Percentiles rank a stretch among this genome's conserved stretches.
phyloP scores from a whole-genome alignment of 2,329 filamentous ascomycete species.

The Xylaria sp. region DNA sequence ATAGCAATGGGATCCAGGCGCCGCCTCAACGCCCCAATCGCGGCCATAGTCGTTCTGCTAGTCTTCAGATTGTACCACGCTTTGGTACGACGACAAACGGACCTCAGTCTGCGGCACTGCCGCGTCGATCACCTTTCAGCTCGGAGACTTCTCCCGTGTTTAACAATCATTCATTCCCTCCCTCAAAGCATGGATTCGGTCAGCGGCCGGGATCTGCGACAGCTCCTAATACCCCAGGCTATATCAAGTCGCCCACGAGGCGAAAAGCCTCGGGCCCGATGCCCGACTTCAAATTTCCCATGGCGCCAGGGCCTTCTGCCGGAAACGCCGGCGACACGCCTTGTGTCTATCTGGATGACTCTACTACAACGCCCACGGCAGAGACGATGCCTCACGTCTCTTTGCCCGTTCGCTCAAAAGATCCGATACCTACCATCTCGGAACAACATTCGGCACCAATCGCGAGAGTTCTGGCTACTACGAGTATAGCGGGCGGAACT shows the following conservation, averaged over 20 bases:
- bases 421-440: constrained; percentile 55
- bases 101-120: constrained; percentile 48
- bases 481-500: constrained; percentile 76
- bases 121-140: constrained; percentile 50
- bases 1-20: constrained; percentile 49
- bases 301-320: constrained; percentile 49
- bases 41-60: constrained; percentile 78
- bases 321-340: constrained; percentile 40
- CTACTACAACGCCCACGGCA: constrained; percentile 48
- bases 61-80: constrained; percentile 74
- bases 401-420: constrained; percentile 50
- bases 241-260: constrained; percentile 47
- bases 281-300: constrained; percentile 64
- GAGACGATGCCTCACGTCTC: constrained; percentile 43
- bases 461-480: constrained; percentile 75
- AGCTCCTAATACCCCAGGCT: constrained; percentile 52
- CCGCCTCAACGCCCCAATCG: constrained; percentile 59
- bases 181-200: constrained; percentile 50
- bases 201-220: constrained; percentile 51
- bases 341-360: constrained; percentile 44
- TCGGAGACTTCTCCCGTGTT: constrained; percentile 57
- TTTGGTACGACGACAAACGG: constrained; percentile 52
- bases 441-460: constrained; percentile 67
- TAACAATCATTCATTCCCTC: constrained; percentile 59
- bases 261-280: constrained; percentile 51